Evolutionary conservation across 129 eudicot genomes (phyloP), one percentile per base, ranked within the genome.

Genomic region (Flaveria linearis): DNA sequence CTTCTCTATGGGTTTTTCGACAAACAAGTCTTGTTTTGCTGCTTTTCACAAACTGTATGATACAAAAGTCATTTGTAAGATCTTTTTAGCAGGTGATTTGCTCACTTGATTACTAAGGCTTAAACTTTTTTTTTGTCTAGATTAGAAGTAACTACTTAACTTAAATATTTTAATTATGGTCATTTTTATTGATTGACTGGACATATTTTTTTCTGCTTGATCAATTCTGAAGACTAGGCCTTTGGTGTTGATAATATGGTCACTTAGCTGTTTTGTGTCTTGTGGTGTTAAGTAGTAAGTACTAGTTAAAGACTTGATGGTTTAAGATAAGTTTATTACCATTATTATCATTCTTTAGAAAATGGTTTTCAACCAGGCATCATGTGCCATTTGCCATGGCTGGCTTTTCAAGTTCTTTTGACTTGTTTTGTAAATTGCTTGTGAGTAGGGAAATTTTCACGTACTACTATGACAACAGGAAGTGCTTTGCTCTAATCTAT

Each of bases 91-190:
- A 12, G 64, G 41, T 61, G 67, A 25, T 26, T 16, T 11, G 5
- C 42, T 28, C 47, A 17, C 12, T 5, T 72, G 52, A 53, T 72
- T 8, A 14, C 42, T 36, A n/a, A 72, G 15, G 22, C 20, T 15
- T 20, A 39, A 53, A 17, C 45, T 2, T 14, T 39, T 55, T 39
- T 22, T 20, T 56, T 53, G 39, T 61, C 67, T 61, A 9, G 67
- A 25, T 61, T 61, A 61, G 67, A 3, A 61, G 67, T 12, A 13
- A 61, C 67, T 61, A 61, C 17, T 52, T 4, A 61, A 61, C 67
- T 1, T 13, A 61, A 25, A 12, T 61, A 9, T 25, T 61, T 13
- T 25, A 16, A 52, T 52, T 9, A 4, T 25, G 67, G 67, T 26
- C 67, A 61, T n/a, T 61, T 26, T 26, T 12, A 26, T 61, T 25